Evolutionary conservation across 768 basidiomycete genomes (phyloP).

Genomic region (Boletus vinaceobasis): DNA sequence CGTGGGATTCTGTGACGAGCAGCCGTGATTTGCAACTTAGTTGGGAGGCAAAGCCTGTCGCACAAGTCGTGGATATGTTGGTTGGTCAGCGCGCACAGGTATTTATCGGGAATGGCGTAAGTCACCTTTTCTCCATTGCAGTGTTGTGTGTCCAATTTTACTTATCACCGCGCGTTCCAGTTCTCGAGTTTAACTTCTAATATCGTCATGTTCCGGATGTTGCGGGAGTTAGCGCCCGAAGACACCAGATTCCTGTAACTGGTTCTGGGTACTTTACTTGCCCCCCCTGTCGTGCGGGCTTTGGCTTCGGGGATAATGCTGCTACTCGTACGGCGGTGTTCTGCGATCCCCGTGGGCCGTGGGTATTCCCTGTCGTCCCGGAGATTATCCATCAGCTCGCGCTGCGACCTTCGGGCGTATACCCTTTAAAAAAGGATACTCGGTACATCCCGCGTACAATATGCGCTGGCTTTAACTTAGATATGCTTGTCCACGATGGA

Average conservation of each 20-base stretch:
- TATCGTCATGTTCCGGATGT: conserved; percentile 42
- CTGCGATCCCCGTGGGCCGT: neutral
- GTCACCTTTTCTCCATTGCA: conserved; percentile 22
- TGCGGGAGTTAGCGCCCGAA: conserved; percentile 33
- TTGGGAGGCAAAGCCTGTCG: conserved; percentile 54
- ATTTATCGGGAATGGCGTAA: conserved; percentile 69
- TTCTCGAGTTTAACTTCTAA: conserved; percentile 50
- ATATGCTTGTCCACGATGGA: conserved; percentile 3
- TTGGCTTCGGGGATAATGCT: neutral
- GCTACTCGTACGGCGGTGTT: neutral
- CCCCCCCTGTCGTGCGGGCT: neutral
- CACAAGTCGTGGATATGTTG: conserved; percentile 66
- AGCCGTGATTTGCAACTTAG: conserved; percentile 52
- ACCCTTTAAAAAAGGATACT: conserved; percentile 1
- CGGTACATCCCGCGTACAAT: neutral
- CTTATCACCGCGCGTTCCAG: conserved; percentile 22
- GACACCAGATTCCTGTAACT: conserved; percentile 41
- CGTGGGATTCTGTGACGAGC: conserved; percentile 49
- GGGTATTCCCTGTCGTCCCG: neutral
- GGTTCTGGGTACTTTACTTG: neutral
- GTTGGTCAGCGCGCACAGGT: conserved; percentile 60
- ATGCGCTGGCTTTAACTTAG: conserved; percentile 4
- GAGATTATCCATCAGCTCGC: neutral
- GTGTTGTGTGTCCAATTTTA: neutral
- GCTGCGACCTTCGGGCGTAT: neutral